Conservation (phyloP, 2,329 filamentous ascomycete genomes). For the Magnaporthiopsis incrustans region DNA sequence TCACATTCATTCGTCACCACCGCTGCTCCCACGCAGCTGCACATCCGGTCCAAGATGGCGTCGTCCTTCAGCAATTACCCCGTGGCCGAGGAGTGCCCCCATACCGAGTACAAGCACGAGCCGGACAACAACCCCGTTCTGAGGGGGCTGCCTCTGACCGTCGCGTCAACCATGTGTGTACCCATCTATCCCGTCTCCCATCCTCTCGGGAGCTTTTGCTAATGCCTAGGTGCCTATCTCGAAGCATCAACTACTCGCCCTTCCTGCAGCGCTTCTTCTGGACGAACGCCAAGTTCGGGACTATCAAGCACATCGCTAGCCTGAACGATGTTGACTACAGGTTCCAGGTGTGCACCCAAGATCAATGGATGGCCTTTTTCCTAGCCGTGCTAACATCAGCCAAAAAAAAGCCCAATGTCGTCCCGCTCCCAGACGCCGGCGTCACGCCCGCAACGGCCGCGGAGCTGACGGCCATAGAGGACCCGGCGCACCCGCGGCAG, state of each 20-base stretch:
- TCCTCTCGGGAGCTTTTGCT: background rate
- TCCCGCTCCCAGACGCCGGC: conserved; percentile 34
- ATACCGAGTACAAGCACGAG: conserved; percentile 21
- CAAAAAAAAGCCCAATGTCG: conserved; percentile 44
- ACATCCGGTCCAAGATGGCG: background rate
- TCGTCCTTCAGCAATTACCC: conserved; percentile 35
- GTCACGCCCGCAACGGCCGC: conserved; percentile 22
- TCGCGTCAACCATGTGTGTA: conserved; percentile 32
- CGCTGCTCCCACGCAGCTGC: too few species aligned
- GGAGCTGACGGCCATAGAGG: conserved; percentile 24
- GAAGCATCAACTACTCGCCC: conserved; percentile 50
- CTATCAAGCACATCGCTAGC: conserved; percentile 35
- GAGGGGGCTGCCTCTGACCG: conserved; percentile 54
- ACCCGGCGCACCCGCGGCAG: conserved; percentile 21
- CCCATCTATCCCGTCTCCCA: background rate
- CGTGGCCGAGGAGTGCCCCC: conserved; percentile 28
- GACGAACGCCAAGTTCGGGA: conserved; percentile 55
- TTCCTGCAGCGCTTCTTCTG: conserved; percentile 60
- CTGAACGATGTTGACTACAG: conserved; percentile 36
- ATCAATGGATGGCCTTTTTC: conserved; percentile 2
- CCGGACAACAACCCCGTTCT: conserved; percentile 61
- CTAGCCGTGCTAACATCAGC: background rate
- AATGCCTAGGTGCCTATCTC: background rate
- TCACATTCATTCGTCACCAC: too few species aligned
- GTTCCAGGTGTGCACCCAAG: conserved; percentile 33